phyloP scores from a whole-genome alignment of 495 filamentous ascomycete species.

The Glonium stellatum region DNA sequence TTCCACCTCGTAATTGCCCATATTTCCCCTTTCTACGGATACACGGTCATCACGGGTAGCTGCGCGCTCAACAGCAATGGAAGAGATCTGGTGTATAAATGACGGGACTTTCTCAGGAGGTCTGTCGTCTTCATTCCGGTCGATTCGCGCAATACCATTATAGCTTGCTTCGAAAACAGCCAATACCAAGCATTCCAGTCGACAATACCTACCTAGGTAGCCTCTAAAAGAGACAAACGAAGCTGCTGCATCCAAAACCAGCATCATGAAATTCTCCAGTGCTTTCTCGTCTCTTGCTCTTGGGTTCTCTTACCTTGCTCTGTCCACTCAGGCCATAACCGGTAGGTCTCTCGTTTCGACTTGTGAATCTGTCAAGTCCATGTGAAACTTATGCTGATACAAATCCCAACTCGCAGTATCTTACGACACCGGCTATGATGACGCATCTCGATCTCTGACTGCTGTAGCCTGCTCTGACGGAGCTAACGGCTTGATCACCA shows the following conservation, averaged over 20 bases:
- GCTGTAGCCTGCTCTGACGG: conserved; percentile 53
- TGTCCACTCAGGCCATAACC: conserved; percentile 35
- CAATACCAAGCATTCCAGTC: not conserved
- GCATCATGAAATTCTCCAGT: conserved; percentile 49
- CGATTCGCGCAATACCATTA: not conserved
- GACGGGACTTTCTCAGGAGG: not conserved
- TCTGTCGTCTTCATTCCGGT: not conserved
- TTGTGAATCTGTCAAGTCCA: not conserved
- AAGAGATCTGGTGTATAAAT: not conserved
- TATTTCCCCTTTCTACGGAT: not conserved
- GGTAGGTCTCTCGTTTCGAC: conserved; percentile 10
- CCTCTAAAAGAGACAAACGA: not conserved
- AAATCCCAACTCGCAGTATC: conserved; percentile 36
- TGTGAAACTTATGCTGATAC: not conserved
- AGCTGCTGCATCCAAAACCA: conserved; percentile 3
- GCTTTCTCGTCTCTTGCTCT: conserved; percentile 27
- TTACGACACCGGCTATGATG: conserved; percentile 55
- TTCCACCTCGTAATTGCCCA: conserved; percentile 1
- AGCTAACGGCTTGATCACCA: conserved; percentile 50
- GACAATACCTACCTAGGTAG: not conserved
- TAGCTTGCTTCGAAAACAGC: not conserved
- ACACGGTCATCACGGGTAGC: not conserved
- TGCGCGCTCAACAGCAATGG: not conserved
- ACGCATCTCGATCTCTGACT: conserved; percentile 40
- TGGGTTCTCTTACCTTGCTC: conserved; percentile 34